A percentile compares a stretch with the other conserved stretches of the same genome.
These are phyloP conservation scores for Lepidopterella palustris DNA, from an alignment of 495 filamentous ascomycete species.

Conservation along the genomic window DNA sequence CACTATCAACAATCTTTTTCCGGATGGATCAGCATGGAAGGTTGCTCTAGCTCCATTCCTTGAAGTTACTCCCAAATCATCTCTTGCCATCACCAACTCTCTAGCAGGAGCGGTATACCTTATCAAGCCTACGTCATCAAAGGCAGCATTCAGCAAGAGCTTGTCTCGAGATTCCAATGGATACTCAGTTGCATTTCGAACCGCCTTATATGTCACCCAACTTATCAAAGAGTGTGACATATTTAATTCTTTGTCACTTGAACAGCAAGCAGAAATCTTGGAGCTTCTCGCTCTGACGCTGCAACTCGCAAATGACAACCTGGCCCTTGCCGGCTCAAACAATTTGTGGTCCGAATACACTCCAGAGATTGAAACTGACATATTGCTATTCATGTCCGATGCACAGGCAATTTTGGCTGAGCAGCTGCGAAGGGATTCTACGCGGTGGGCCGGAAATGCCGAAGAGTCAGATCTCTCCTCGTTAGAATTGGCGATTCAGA, in stretches of 20 bases:
- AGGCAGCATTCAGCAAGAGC: slow-evolving; percentile 1
- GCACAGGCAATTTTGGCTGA: slow-evolving; percentile 49
- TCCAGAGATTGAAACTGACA: slow-evolving; percentile 51
- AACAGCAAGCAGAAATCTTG: slow-evolving; percentile 27
- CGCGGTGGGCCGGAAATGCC: slow-evolving; percentile 2
- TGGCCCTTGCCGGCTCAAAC: slow-evolving; percentile 52
- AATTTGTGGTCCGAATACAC: slow-evolving; percentile 45
- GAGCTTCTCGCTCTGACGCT: slow-evolving; percentile 47
- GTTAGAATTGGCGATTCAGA: slow-evolving; percentile 16
- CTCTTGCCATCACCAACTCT: slow-evolving; percentile 64
- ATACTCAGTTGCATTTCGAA: slow-evolving; percentile 64
- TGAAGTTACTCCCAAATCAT: slow-evolving; percentile 48
- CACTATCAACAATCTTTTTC: slow-evolving; percentile 43
- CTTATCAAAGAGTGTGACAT: slow-evolving; percentile 41
- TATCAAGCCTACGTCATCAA: slow-evolving; percentile 35
- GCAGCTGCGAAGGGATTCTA: slow-evolving; percentile 36
- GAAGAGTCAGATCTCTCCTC: slow-evolving; percentile 1
- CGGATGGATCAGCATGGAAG: slow-evolving; percentile 45
- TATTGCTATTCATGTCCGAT: slow-evolving; percentile 54
- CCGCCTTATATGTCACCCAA: slow-evolving; percentile 58
- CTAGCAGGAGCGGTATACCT: slow-evolving; percentile 67
- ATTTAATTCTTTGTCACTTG: slow-evolving; percentile 6
- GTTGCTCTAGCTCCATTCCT: slow-evolving; percentile 55
- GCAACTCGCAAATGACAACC: slow-evolving; percentile 58
- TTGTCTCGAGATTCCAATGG: slow-evolving; percentile 57